Evolutionary conservation across 2,329 filamentous ascomycete species (phyloP), one percentile per base, ranked within the genome.

Genomic region (Chaetomium olivaceum): DNA sequence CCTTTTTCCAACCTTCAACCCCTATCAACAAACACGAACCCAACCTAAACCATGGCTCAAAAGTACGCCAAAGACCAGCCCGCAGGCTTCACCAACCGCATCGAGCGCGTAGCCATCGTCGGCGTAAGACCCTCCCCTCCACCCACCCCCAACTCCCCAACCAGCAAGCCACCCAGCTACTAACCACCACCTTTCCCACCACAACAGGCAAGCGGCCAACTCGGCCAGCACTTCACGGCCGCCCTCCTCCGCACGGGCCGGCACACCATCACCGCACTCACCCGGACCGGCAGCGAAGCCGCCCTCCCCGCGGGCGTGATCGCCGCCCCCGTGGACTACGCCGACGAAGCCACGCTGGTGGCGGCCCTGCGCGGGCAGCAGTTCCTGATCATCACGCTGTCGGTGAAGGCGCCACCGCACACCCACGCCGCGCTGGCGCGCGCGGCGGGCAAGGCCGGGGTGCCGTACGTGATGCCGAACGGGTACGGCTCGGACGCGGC

Each of bases 331-430:
- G 61, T 68, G 58, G 60, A 70, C 69, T 67, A 68, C 61, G 51
- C 54, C 36, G 50, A 61, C 48, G 61, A 66, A 1, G 33, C 48
- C 21, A 21, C 66, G 1, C 39, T 71, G 16, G 58, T 66, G 16
- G 25, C 46, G 19, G 69, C 64, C 21, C 61, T 71, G 16, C 14
- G 57, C n/a, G 57, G 60, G 48, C 67, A 70, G n/a, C 74, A 81
- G 39, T 74, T 76, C 33, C 74, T 86, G 4, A 78, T 85, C 70
- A 85, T 86, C 69, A 82, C 83, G 43, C 72, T 86, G 63, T 70
- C 78, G 6, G 74, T 76, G 2, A 70, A 65, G 0, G 81, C 81
- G 0, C 77, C 81, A 0, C 71, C 64, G 0, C 81, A 81, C 36
- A 58, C 39, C 5, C 39, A 50, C 25, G 14, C 43, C 3, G 50